Base-by-base conservation (phyloP, 164 flowering plant species). In the Kingdonia uniflora region DNA sequence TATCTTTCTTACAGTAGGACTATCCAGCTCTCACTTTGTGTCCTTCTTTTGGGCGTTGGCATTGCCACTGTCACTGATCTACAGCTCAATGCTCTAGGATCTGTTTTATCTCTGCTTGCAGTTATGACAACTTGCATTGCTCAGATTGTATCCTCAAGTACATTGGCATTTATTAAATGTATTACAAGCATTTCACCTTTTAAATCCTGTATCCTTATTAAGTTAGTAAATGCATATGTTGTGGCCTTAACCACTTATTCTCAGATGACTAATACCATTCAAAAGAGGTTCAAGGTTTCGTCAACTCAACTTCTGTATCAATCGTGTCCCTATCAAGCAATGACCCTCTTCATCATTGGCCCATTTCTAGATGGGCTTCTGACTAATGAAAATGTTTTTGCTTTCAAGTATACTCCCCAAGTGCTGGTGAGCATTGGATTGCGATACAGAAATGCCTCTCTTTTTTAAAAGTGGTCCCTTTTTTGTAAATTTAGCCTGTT, bases 261-360 rank as follows among this genome's bases (percentile, higher is more conserved):
- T 51, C 75, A 92, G 98, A 84, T 92, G 95, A 92, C 98, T 20
- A 92, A 92, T 57, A 80, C 91, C 42, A 92, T 92, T 69, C 98
- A 92, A 65, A 91, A 91, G 79, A 85, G 80, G 71, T 84, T 76
- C 65, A 91, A 84, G 66, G 84, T 87, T 43, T 92, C 98, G 46
- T 92, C 98, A 25, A 92, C 98, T 24, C 98, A 92, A 55, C 94
- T 92, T 26, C 69, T 92, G 43, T 92, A 92, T 64, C 98, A 92
- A 56, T 85, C 98, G 56, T 80, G 84, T 61, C 95, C 90, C 39
- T 92, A 80, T 66, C 96, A 92, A 63, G 87, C 98, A 39, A 57
- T 74, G 45, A 84, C 84, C 2, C 65, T 92, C 65, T 80, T 92
- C 63, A 50, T 92, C 14, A 12, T 61, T 42, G 96, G 98, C 44